Base-by-base conservation (phyloP, 2,329 filamentous ascomycete genomes). In the Diaporthe velutina region DNA sequence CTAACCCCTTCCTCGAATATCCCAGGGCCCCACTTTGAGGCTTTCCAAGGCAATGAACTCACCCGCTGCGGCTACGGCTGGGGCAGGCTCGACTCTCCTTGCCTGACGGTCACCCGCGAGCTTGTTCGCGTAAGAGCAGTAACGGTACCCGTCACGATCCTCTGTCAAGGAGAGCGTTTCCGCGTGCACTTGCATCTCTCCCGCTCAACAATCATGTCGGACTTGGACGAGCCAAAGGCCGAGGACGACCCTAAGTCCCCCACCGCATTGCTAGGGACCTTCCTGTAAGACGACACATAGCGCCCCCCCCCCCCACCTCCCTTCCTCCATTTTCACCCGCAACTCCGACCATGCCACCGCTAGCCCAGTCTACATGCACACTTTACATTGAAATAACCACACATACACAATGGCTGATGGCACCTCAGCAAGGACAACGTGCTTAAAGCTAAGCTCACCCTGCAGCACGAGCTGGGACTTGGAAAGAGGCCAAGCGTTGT, bases 391-490 rank as follows among this genome's bases (percentile, higher is more conserved):
- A 9, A 38, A 38, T 10, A 38, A 25, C 17, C 10, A 4, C 33
- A 12, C 17, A 35, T 12, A 58, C 52, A 54, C 28, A 40, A 19
- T 15, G n/a, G 35, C 50, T 57, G 66, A 57, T 45, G 19, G 13
- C 22, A 3, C 42, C 42, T 13, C 25, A 76, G 79, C 17, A 81
- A 81, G 55, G 80, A 82, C 25, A 81, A 82, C 55, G 78, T 85
- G 8, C 73, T 85, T 45, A 86, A 86, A 73, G 81, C 83, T 52
- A 85, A 84, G 75, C 75, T 84, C 52, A 80, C 80, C 66, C 78
- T 88, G n/a, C 81, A 87, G 75, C 83, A 86, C 55, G 80, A 83
- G 22, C 79, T 87, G 13, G 86, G 86, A 0, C 83, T 88, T 5
- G 86, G 86, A 73, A 80, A 82, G 40, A 82, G 80, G 57, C 85